Evolutionary conservation across 2,329 filamentous ascomycete genomes (phyloP), one percentile per base, ranked within the genome.

Genomic region (Leptosphaerulina australis): DNA sequence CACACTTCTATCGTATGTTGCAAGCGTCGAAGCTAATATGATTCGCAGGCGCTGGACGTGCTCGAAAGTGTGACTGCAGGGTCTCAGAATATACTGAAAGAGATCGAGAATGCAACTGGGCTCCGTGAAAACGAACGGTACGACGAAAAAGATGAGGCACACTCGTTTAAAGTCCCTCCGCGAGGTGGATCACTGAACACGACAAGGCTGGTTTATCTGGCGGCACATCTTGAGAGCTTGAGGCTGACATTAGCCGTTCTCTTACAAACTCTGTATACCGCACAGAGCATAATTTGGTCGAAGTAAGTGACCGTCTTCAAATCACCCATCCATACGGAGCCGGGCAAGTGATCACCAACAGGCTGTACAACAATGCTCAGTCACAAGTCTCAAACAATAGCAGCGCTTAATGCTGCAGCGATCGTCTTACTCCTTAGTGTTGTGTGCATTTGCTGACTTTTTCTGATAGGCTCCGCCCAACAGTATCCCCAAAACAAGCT

Each of bases 231-330:
- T 5, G 67, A 73, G 31, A 60, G 67, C 2, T 40, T 75, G 33
- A 66, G 62, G 20, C 58, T 66, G 15, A 74, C 71, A 9, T 44
- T 74, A 3, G 66, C 69, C 17, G 71, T 74, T n/a, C 60, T 75
- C 45, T 53, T 71, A 5, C 73, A 75, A 33, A 68, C 69, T 8
- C 50, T 75, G 12, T 67, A 74, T 37, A 69, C 71, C 18, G 71
- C 68, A 10, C 70, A 73, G 46, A 68, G 67, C 26, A 68, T 73
- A 15, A 68, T 68, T 44, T 74, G 70, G 69, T 65, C 71, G 30
- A 70, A 63, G 72, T 74, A 62, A 59, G 68, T 45, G 24, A 22
- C 9, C n/a, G 2, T 14, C 11, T 11, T 21, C 10, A 22, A 24
- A 20, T 28, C 5, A 2, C 11, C 4, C 18, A 1, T n/a, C 5